Conservation (phyloP, 2,329 filamentous ascomycete genomes). For the Beauveria brongniartii region DNA sequence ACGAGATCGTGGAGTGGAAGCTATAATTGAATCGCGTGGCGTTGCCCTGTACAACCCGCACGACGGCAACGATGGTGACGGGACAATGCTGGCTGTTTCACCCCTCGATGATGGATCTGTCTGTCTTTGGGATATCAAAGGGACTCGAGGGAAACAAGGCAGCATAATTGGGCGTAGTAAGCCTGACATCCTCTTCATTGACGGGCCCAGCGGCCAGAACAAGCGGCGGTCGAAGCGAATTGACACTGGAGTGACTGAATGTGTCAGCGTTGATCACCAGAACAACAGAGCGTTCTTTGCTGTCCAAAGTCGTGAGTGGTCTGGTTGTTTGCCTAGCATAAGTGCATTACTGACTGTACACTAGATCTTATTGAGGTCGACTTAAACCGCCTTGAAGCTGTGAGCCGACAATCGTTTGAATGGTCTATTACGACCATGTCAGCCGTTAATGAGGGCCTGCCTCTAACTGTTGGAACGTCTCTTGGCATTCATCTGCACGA, state of each 20-base stretch:
- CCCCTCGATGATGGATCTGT: conserved; percentile 82
- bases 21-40: conserved; percentile 61
- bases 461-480: conserved; percentile 78
- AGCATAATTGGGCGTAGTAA: conserved; percentile 57
- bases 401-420: conserved; percentile 65
- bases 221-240: conserved; percentile 52
- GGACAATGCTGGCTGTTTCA: conserved; percentile 53
- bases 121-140: conserved; percentile 74
- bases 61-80: conserved; percentile 37
- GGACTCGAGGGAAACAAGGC: conserved; percentile 46
- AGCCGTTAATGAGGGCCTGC: conserved; percentile 53
- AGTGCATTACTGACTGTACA: conserved; percentile 1
- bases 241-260: conserved; percentile 69
- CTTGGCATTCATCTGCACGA: conserved; percentile 78
- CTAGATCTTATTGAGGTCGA: conserved; percentile 72
- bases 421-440: conserved; percentile 81
- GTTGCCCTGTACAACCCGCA: conserved; percentile 56
- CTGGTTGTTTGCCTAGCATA: background rate
- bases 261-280: conserved; percentile 68
- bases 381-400: conserved; percentile 60
- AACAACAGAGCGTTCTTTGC: conserved; percentile 69
- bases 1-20: conserved; percentile 31
- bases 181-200: conserved; percentile 58
- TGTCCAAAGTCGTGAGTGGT: conserved; percentile 56
- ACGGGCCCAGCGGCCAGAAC: conserved; percentile 37